A percentile compares a stretch with the other conserved stretches of the same genome.
phyloP scores from a whole-genome alignment of 1,284 basidiomycete species.

The Xerocomus amazonicus region DNA sequence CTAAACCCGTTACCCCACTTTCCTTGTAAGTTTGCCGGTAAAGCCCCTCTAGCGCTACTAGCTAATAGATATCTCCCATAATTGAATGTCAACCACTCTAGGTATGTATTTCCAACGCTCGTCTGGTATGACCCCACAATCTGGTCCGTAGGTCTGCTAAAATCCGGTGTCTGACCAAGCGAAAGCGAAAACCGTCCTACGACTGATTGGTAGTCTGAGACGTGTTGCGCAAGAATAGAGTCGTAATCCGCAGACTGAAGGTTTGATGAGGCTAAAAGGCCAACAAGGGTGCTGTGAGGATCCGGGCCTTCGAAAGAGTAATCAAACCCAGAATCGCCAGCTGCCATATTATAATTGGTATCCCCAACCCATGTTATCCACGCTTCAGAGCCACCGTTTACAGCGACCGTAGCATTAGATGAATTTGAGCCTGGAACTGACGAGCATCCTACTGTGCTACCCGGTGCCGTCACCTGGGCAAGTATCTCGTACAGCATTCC shows the following conservation, averaged over 20 bases:
- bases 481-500: slow-evolving; percentile 72
- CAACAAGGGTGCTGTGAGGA: slow-evolving; percentile 50
- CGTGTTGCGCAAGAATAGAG: slow-evolving; percentile 43
- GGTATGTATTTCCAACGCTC: slow-evolving; percentile 56
- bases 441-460: slow-evolving; percentile 34
- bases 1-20: slow-evolving; percentile 57
- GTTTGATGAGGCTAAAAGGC: slow-evolving; percentile 36
- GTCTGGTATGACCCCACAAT: slow-evolving; percentile 50
- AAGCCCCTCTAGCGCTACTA: slow-evolving; percentile 54
- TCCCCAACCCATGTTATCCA: slow-evolving; percentile 70
- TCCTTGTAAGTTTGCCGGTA: slow-evolving; percentile 73
- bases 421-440: slow-evolving; percentile 27
- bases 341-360: slow-evolving; percentile 62
- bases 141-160: slow-evolving; percentile 55
- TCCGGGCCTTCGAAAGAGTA: slow-evolving; percentile 64
- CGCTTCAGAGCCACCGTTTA: slow-evolving; percentile 42
- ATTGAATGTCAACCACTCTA: slow-evolving; percentile 74
- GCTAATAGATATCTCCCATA: slow-evolving; percentile 66
- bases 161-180: slow-evolving; percentile 54
- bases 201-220: slow-evolving; percentile 45
- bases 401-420: slow-evolving; percentile 54
- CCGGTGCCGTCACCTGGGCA: slow-evolving; percentile 41
- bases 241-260: slow-evolving; percentile 31
- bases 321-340: slow-evolving; percentile 50
- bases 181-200: slow-evolving; percentile 52